These are phyloP conservation scores for Tetraselmis striata DNA, from an alignment of 139 green algal genomes.

Conservation along the genomic window DNA sequence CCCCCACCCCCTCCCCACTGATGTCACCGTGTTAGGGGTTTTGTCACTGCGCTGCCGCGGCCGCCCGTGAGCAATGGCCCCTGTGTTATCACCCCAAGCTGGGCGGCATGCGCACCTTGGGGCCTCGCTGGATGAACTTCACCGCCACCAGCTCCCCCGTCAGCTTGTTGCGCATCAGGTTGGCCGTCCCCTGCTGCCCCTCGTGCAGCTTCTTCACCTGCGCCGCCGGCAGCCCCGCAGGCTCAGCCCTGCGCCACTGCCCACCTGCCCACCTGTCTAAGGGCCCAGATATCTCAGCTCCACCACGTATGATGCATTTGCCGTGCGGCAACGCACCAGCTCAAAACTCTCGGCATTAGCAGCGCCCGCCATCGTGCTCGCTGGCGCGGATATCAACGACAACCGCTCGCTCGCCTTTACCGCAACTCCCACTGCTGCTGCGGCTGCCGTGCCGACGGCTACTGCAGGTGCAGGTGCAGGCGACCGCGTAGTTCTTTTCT, in stretches of 20 bases:
- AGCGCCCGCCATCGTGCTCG: not conserved
- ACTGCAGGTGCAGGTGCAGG: too few relatives aligned
- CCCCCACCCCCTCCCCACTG: not conserved
- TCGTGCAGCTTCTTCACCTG: not conserved
- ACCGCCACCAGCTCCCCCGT: conserved; percentile 54
- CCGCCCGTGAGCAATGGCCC: too few relatives aligned
- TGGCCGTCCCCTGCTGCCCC: not conserved
- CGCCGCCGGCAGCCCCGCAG: not conserved
- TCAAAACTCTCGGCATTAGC: not conserved
- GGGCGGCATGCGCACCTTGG: conserved; percentile 16
- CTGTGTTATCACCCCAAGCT: too few relatives aligned
- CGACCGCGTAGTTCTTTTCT: too few relatives aligned
- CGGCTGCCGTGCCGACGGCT: too few relatives aligned
- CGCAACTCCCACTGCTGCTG: too few relatives aligned
- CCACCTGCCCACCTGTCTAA: not conserved
- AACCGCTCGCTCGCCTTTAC: too few relatives aligned
- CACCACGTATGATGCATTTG: not conserved
- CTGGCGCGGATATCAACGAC: too few relatives aligned
- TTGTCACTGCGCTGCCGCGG: too few relatives aligned
- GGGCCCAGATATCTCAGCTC: not conserved
- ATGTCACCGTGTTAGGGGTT: not conserved
- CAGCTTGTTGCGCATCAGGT: conserved; percentile 38
- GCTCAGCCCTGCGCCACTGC: too few relatives aligned
- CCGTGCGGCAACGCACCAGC: not conserved
- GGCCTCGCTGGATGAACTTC: conserved; percentile 61